Conservation (phyloP, 2,329 filamentous ascomycete genomes). For the Stemphylium vesicarium region DNA sequence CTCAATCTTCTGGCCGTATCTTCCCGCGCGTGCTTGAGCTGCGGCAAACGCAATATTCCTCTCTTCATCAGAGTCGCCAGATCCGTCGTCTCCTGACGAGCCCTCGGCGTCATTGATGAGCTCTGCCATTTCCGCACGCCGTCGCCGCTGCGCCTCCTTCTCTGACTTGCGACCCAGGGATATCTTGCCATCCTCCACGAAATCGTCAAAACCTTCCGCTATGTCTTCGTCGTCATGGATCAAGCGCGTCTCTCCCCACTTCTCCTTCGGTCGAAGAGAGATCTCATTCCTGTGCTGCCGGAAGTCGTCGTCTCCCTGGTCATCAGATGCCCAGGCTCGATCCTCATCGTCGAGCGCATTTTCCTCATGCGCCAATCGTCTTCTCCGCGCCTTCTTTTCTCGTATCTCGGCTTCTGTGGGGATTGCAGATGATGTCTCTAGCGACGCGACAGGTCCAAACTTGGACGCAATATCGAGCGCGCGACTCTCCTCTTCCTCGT, state of each 20-base stretch:
- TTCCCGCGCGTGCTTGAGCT: conserved; percentile 84
- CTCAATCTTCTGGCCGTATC: conserved; percentile 67
- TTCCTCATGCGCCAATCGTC: conserved; percentile 76
- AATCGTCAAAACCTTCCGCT: conserved; percentile 91
- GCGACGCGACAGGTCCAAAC: conserved; percentile 61
- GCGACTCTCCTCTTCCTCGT: conserved; percentile 55
- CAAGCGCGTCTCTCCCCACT: conserved; percentile 72
- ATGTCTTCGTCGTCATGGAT: conserved; percentile 89
- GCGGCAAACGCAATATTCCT: conserved; percentile 82
- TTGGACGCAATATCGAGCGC: conserved; percentile 57
- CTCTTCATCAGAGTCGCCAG: conserved; percentile 68
- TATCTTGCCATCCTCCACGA: conserved; percentile 82
- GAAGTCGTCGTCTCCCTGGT: conserved; percentile 47
- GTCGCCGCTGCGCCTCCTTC: conserved; percentile 68
- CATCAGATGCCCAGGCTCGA: conserved; percentile 50
- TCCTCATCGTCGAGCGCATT: conserved; percentile 61
- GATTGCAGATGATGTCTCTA: conserved; percentile 59
- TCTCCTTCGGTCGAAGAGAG: conserved; percentile 63
- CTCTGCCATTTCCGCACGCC: conserved; percentile 79
- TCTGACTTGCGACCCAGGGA: conserved; percentile 81
- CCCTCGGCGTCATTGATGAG: conserved; percentile 82
- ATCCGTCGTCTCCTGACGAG: conserved; percentile 71
- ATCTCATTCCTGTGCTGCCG: conserved; percentile 51
- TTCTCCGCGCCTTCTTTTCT: conserved; percentile 88
- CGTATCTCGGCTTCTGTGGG: conserved; percentile 84